Evolutionary conservation across 139 green algal species (phyloP).

Genomic region (Haematococcus lacustris): DNA sequence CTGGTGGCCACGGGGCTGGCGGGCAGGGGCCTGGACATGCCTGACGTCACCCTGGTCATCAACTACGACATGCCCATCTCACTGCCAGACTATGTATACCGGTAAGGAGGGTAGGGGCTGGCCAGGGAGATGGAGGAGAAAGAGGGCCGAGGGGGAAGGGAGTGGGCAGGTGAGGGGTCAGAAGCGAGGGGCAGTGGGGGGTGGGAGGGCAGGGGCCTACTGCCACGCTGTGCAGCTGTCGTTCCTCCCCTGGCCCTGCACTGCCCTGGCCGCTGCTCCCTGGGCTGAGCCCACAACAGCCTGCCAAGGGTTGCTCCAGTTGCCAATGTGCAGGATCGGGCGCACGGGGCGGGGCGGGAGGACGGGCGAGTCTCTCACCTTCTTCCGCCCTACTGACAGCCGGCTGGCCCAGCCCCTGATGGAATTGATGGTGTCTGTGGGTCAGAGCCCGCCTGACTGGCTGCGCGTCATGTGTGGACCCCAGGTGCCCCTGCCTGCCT

Average conservation of each 20-base stretch:
- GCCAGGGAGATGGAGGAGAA: not conserved
- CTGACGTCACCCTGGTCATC: slow-evolving; percentile 73
- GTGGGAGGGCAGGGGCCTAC: not conserved
- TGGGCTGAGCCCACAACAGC: no score
- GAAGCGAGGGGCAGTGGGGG: not conserved
- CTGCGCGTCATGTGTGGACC: slow-evolving; percentile 8
- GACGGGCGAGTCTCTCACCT: slow-evolving; percentile 51
- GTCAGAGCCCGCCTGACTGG: slow-evolving; percentile 38
- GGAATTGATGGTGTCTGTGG: slow-evolving; percentile 41
- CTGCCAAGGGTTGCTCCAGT: not conserved
- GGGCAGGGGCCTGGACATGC: slow-evolving; percentile 74
- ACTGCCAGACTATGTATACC: slow-evolving; percentile 30
- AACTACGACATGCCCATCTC: slow-evolving; percentile 73
- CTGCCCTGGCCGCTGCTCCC: not conserved
- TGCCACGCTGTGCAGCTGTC: not conserved
- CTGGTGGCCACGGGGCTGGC: slow-evolving; percentile 81
- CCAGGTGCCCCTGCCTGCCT: not conserved
- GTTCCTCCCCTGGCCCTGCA: not conserved
- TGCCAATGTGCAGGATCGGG: slow-evolving; percentile 56
- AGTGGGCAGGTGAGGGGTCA: not conserved
- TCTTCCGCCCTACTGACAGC: slow-evolving; percentile 56
- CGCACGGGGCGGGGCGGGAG: slow-evolving; percentile 67
- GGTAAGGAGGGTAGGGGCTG: not conserved
- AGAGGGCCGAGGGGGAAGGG: not conserved
- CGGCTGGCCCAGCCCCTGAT: slow-evolving; percentile 45